Evolutionary conservation across 2,329 filamentous ascomycete genomes (phyloP), one percentile per base, ranked within the genome.

Genomic region (Chaetomium olivaceum): DNA sequence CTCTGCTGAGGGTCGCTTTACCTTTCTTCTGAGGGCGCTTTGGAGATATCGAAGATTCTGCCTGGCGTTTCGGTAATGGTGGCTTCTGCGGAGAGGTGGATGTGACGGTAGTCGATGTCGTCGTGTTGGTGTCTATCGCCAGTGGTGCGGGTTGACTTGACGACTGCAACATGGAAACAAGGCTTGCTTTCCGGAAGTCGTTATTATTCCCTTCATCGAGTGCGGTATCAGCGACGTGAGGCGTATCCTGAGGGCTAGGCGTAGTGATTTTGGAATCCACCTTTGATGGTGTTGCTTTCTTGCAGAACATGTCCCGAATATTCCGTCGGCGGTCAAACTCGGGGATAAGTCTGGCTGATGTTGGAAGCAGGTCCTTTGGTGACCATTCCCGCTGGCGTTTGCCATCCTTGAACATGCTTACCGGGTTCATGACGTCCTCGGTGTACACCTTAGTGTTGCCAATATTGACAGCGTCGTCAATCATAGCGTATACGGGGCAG

Each of bases 301-400:
- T 87, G 66, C 82, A 82, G 75, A 98, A 97, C 95, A 99, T 98
- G 74, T 96, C 93, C 71, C 90, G 91, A 74, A 99, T 97, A 74
- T 82, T 97, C 70, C 87, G 86, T 23, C 95, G 87, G 66, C 89
- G 89, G 73, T 93, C 87, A 71, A 98, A 98, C 72, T 97, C 93
- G 1, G 92, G 90, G 63, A 97, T 90, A 11, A 96, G 82, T 74
- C 88, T 92, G 0, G 90, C 93, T 25, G 93, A 98, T 63, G 91
- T 82, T 2, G 90, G 85, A 12, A 94, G 83, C 0, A 91, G 77
- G 71, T 91, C 86, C 71, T 88, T 90, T 3, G 81, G 73, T 12
- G 82, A 83, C 83, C 91, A 93, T 19, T 91, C 86, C 64, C 86
- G 82, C 66, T 87, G 77, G 14, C 91, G 86, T 58, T 85, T 74